Evolutionary conservation across 495 filamentous ascomycete genomes (phyloP).

Genomic region (Lasiosphaeria miniovina): DNA sequence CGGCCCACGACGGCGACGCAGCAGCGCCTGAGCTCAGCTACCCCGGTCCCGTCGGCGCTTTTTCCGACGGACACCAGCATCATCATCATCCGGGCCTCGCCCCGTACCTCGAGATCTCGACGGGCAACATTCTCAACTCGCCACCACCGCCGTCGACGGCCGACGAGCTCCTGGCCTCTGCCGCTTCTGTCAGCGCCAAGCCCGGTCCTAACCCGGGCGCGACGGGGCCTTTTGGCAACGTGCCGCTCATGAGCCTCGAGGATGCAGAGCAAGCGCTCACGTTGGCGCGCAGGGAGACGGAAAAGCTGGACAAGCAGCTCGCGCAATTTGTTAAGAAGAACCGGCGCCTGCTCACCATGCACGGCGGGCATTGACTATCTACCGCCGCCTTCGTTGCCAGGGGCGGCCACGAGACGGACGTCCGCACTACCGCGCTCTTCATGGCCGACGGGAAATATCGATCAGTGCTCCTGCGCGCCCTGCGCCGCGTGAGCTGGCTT

Average conservation of each 20-base stretch:
- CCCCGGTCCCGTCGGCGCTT: conserved; percentile 26
- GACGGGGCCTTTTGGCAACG: conserved; percentile 39
- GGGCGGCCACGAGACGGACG: background rate
- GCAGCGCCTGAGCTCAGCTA: conserved; percentile 34
- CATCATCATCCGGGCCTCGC: conserved; percentile 4
- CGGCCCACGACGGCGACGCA: conserved; percentile 17
- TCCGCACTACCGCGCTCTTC: background rate
- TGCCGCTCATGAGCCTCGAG: conserved; percentile 52
- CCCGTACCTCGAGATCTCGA: conserved; percentile 12
- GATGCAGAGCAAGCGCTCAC: conserved; percentile 60
- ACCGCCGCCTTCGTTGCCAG: background rate
- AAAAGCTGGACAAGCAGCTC: conserved; percentile 66
- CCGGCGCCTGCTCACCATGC: conserved; percentile 37
- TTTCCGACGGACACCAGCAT: conserved; percentile 6
- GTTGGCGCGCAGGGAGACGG: conserved; percentile 61
- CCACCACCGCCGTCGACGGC: background rate
- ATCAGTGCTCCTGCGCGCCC: conserved; percentile 18
- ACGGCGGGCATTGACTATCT: conserved; percentile 31
- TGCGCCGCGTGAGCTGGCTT: conserved; percentile 18
- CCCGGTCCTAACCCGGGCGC: conserved; percentile 1
- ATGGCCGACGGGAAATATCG: conserved; percentile 8
- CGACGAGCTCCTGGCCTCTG: background rate
- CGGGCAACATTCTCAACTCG: conserved; percentile 4
- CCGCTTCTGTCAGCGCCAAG: background rate
- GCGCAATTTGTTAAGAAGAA: conserved; percentile 61